Conservation (phyloP, 2,329 filamentous ascomycete species). For the Fusarium sp. region DNA sequence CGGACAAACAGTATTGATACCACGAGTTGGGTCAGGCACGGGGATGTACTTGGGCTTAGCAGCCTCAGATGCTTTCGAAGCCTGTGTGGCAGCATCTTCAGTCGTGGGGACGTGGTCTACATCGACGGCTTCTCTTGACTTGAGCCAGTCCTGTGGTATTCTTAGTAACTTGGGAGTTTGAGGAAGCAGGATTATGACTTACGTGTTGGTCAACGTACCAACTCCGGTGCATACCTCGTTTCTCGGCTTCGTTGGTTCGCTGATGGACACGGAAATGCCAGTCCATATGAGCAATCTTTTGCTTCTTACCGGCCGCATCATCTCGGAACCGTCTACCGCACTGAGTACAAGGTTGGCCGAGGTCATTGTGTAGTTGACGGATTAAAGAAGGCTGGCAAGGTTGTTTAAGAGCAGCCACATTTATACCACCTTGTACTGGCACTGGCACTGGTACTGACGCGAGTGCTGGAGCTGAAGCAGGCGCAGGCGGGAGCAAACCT, state of each 20-base stretch:
- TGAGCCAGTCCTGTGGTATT: constrained; percentile 82
- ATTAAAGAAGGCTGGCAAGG: constrained; percentile 83
- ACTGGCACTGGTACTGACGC: constrained; percentile 49
- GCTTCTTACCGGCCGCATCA: constrained; percentile 81
- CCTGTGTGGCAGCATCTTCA: constrained; percentile 52
- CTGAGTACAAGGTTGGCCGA: constrained; percentile 89
- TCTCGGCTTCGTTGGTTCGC: constrained; percentile 86
- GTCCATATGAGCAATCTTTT: constrained; percentile 93
- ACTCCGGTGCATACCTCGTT: constrained; percentile 88
- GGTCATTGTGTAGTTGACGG: constrained; percentile 80
- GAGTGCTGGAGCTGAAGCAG: constrained; percentile 57
- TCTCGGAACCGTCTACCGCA: constrained; percentile 89
- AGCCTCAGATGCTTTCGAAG: constrained; percentile 55
- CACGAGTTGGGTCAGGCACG: constrained; percentile 82
- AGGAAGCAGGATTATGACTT: constrained; percentile 52
- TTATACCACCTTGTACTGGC: constrained; percentile 70
- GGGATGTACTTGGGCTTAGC: constrained; percentile 78
- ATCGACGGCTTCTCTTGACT: constrained; percentile 83
- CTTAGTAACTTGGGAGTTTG: constrained; percentile 44
- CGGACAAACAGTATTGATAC: constrained; percentile 84
- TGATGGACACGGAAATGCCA: constrained; percentile 98
- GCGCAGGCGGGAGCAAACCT: constrained; percentile 69
- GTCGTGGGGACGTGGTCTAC: constrained; percentile 61
- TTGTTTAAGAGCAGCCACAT: constrained; percentile 75
- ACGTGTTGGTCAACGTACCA: constrained; percentile 94